phyloP scores from a whole-genome alignment of 805 yeast genomes.

The Zygotorulaspora chibaensis region DNA sequence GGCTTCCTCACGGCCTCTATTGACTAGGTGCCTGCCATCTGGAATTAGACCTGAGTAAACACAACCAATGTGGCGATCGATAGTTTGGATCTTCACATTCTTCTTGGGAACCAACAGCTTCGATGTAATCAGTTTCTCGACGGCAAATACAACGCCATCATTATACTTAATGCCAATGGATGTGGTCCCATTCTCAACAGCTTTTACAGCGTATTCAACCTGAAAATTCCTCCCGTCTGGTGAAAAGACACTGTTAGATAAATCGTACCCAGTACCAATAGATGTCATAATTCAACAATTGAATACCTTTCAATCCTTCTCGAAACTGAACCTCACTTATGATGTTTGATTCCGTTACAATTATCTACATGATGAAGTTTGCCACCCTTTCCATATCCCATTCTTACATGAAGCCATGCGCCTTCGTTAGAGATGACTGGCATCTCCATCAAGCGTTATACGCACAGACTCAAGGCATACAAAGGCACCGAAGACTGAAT shows the following conservation, averaged over 20 bases:
- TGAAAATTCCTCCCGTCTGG: slow-evolving; percentile 92
- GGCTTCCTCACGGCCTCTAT: slow-evolving; percentile 90
- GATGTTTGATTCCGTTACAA: slow-evolving; percentile 1
- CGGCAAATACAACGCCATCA: slow-evolving; percentile 96
- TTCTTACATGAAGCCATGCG: slow-evolving; percentile 3
- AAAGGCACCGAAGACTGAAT: too few species aligned
- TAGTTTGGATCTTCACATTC: slow-evolving; percentile 85
- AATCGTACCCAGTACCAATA: slow-evolving; percentile 98
- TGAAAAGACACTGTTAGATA: slow-evolving; percentile 90
- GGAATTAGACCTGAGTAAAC: slow-evolving; percentile 94
- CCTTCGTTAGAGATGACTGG: not conserved
- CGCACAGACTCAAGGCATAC: too few species aligned
- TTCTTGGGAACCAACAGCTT: slow-evolving; percentile 84
- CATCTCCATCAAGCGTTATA: too few species aligned
- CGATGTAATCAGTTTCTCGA: slow-evolving; percentile 86
- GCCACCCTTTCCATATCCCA: slow-evolving; percentile 14
- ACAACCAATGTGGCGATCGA: slow-evolving; percentile 91
- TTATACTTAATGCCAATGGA: slow-evolving; percentile 86
- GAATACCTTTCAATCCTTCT: not conserved
- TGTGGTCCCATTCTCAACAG: slow-evolving; percentile 96
- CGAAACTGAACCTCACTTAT: not conserved
- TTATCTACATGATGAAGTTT: slow-evolving; percentile 6
- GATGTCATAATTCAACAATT: slow-evolving; percentile 55
- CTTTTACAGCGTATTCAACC: slow-evolving; percentile 95
- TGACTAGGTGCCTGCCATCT: slow-evolving; percentile 91